phyloP scores from a whole-genome alignment of 139 green algal genomes.

The Closterium sp. region DNA sequence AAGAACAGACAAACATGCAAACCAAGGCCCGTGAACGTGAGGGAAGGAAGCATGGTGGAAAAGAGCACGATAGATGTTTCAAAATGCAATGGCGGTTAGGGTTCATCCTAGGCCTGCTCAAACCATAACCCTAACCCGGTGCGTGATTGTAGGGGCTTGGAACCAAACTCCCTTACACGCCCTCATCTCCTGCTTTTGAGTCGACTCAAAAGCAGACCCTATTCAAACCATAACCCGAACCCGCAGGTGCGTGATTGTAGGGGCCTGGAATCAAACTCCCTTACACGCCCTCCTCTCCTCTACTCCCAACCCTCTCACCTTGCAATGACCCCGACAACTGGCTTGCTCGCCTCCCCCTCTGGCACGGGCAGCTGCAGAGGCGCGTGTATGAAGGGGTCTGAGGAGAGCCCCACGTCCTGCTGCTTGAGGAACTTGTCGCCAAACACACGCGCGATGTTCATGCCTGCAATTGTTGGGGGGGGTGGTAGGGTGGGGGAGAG shows the following conservation, averaged over 20 bases:
- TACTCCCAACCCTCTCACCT: slow-evolving; percentile 3
- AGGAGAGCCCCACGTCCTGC: slow-evolving; percentile 69
- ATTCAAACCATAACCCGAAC: no score
- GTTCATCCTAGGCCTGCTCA: no score
- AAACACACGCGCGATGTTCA: slow-evolving; percentile 72
- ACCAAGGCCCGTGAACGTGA: no score
- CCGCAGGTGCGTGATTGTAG: no score
- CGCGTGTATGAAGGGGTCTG: slow-evolving; percentile 57
- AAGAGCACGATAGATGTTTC: no score
- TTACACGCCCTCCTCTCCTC: neutral
- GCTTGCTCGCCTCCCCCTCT: neutral
- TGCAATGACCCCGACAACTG: slow-evolving; percentile 11
- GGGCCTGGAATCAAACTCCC: neutral
- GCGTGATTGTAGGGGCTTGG: no score
- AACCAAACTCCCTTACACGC: no score
- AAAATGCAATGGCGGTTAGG: no score
- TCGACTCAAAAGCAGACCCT: neutral
- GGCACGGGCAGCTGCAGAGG: slow-evolving; percentile 47
- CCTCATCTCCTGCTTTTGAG: no score
- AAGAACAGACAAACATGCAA: no score
- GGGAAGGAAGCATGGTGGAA: no score
- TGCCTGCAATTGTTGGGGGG: slow-evolving; percentile 45
- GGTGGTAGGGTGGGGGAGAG: neutral
- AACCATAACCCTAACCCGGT: no score
- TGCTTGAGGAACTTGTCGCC: slow-evolving; percentile 75